Evolutionary conservation across 148 eudicot genomes (phyloP).

Genomic region (Silene conica): DNA sequence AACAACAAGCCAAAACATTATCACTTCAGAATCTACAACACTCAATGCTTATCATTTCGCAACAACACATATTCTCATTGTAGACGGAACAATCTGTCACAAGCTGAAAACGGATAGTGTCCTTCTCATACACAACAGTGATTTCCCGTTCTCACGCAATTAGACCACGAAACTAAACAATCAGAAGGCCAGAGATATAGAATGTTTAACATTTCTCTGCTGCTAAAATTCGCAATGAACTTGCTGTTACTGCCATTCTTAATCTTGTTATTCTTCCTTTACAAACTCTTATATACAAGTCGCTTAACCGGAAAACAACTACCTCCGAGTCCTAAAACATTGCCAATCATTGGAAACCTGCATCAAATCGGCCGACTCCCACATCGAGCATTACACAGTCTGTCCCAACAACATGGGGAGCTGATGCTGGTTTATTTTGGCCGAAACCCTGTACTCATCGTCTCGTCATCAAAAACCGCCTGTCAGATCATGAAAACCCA

Average conservation of each 20-base stretch:
- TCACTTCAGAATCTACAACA: no score
- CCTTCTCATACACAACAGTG: no score
- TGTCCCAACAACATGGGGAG: constrained; percentile 21
- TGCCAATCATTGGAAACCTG: constrained; percentile 28
- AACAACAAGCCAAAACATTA: no score
- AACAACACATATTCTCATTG: no score
- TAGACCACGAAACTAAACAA: not conserved
- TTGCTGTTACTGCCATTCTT: constrained; percentile 13
- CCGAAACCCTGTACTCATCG: constrained; percentile 20
- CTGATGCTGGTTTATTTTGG: constrained; percentile 27
- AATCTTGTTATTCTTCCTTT: constrained; percentile 13
- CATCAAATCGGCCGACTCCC: constrained; percentile 22
- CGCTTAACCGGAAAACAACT: constrained; percentile 4
- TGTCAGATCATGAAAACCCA: constrained; percentile 25
- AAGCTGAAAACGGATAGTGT: no score
- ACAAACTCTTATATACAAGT: constrained; percentile 15
- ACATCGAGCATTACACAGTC: constrained; percentile 21
- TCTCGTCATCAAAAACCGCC: constrained; percentile 22
- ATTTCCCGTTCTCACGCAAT: no score
- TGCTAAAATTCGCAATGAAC: no score
- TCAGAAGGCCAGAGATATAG: no score
- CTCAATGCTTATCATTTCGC: no score
- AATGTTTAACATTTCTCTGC: not conserved
- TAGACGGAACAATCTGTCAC: no score
- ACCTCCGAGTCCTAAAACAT: constrained; percentile 20